These are phyloP conservation scores for Edaphochlamys debaryana DNA, from an alignment of 139 green algal genomes.

Conservation along the genomic window DNA sequence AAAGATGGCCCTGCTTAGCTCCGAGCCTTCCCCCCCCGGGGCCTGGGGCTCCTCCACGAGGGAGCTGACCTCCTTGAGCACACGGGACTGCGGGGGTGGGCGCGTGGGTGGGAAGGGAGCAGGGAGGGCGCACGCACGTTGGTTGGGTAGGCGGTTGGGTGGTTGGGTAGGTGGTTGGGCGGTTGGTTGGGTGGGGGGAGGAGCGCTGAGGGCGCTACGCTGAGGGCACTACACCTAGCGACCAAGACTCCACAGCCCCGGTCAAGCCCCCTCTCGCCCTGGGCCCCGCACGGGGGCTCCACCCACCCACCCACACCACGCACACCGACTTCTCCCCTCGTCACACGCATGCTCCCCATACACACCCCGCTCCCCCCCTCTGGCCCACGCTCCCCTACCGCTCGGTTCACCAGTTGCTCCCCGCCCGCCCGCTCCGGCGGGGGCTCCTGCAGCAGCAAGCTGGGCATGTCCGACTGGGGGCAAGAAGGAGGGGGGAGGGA, in stretches of 20 bases:
- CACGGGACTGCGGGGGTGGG: not conserved
- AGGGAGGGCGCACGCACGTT: not conserved
- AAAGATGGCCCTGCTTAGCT: not conserved
- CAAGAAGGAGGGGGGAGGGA: too few relatives aligned
- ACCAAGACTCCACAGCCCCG: too few relatives aligned
- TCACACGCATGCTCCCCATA: too few relatives aligned
- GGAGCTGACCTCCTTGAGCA: not conserved
- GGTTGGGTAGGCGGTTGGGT: not conserved
- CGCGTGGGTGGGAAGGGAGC: not conserved
- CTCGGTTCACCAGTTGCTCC: slow-evolving; percentile 11
- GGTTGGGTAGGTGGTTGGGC: too few relatives aligned
- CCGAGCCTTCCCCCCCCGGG: too few relatives aligned
- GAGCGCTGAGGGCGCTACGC: too few relatives aligned
- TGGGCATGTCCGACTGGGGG: slow-evolving; percentile 4
- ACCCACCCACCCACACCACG: too few relatives aligned
- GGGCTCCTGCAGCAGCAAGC: not conserved
- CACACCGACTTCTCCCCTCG: too few relatives aligned
- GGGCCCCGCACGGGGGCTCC: too few relatives aligned
- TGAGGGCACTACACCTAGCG: too few relatives aligned
- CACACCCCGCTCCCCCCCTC: not conserved
- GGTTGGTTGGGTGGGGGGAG: too few relatives aligned
- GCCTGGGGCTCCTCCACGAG: not conserved
- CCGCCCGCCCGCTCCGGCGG: not conserved
- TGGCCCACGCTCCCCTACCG: not conserved
- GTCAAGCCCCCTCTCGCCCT: too few relatives aligned